These are phyloP conservation scores for Acer negundo DNA, from an alignment of 345 rosid genomes.

Conservation along the genomic window DNA sequence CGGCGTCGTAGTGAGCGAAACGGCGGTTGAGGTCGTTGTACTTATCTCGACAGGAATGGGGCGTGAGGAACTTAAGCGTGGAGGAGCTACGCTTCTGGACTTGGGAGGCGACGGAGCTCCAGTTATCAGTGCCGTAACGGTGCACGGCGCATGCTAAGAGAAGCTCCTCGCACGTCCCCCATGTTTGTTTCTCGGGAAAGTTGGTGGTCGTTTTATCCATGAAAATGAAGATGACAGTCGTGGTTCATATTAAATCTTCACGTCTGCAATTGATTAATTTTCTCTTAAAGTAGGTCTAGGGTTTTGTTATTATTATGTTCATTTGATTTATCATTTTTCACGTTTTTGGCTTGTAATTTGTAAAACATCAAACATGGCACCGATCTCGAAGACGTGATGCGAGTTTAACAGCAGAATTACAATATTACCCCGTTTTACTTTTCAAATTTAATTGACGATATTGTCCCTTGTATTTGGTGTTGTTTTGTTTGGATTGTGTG, in stretches of 20 bases:
- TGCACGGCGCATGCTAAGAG: conserved; percentile 58
- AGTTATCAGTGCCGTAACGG: conserved; percentile 53
- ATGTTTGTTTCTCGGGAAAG: conserved; percentile 35
- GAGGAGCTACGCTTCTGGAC: conserved; percentile 45
- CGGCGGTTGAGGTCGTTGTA: conserved; percentile 56
- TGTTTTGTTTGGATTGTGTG: too few species aligned
- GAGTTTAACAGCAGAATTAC: too few species aligned
- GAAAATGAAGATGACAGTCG: neutral
- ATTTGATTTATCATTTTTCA: too few species aligned
- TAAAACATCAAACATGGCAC: too few species aligned
- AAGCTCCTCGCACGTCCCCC: conserved; percentile 54
- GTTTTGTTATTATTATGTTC: neutral
- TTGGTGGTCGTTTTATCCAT: conserved; percentile 37
- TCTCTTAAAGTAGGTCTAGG: neutral
- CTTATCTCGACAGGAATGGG: conserved; percentile 45
- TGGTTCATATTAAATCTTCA: neutral
- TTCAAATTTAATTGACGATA: too few species aligned
- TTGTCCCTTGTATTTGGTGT: too few species aligned
- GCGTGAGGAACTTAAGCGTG: conserved; percentile 34
- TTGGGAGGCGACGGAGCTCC: conserved; percentile 61
- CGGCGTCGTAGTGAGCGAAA: conserved; percentile 26
- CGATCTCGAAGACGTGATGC: too few species aligned
- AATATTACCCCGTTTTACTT: too few species aligned
- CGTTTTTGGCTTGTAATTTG: too few species aligned
- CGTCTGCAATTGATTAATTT: neutral